Base-by-base conservation (phyloP, 2,329 filamentous ascomycete species). In the Conoideocrella luteorostrata region DNA sequence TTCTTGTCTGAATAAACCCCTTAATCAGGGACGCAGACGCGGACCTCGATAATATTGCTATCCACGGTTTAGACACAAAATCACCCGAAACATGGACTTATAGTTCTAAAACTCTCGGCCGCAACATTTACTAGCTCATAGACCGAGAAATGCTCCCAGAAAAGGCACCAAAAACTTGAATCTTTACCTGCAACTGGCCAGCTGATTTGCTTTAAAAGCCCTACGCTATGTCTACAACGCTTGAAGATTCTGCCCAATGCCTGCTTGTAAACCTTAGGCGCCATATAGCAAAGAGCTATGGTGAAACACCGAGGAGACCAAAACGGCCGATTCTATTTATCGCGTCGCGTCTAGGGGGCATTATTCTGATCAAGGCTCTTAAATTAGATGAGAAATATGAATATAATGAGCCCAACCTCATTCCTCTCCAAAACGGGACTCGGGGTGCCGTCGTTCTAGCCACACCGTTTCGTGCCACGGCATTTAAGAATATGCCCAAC, bases 61-160 rank as follows among this genome's bases (percentile, higher is more conserved):
- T 68, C 33, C 65, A 56, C 47, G 48, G 53, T 49, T 45, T 58
- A 21, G 50, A 58, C 41, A 55, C 53, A n/a, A 47, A 50, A 18
- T 57, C 52, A 32, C 49, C 50, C 5, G 47, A 50, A 24, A 55
- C 52, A n/a, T 56, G 50, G 54, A 48, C 21, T 30, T 52, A 44
- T 43, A 22, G 30, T 17, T 22, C 36, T 20, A 35, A 29, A 10
- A 7, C 22, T 12, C 17, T 30, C 38, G 5, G 39, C 11, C 9
- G 28, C 24, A 29, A 26, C 15, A 50, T 54, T 18, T 55, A 56
- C 43, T 58, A 51, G 53, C 47, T 58, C 33, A 35, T 29, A 4
- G 44, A 55, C 30, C 32, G 32, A 20, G 5, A 35, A 3, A 56
- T 56, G 52, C 56, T 58, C 40, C 52, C 49, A 20, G n/a, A 34